Conservation (phyloP, 2,329 filamentous ascomycete species). For the Fusarium caatingaense region DNA sequence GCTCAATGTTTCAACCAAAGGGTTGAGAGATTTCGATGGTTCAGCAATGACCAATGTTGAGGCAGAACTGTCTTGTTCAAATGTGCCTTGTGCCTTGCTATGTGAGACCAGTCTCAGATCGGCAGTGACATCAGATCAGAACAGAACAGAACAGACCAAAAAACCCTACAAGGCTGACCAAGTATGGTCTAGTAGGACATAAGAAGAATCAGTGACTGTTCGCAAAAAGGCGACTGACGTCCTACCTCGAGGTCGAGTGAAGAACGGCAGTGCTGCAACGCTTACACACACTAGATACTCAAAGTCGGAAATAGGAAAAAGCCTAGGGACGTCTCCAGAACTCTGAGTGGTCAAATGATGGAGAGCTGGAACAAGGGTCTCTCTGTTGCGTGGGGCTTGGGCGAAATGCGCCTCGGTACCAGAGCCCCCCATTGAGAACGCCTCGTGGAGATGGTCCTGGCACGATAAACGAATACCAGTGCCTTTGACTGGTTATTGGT, state of each 20-base stretch:
- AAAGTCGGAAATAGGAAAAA: conserved; percentile 35
- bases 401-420: conserved; percentile 44
- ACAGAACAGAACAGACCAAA: conserved; percentile 1
- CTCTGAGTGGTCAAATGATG: conserved; percentile 36
- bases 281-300: conserved; percentile 13
- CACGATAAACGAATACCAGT: conserved; percentile 33
- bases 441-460: conserved; percentile 33
- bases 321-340: conserved; percentile 32
- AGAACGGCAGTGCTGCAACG: conserved; percentile 28
- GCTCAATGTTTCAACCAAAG: conserved; percentile 16
- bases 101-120: conserved; percentile 37
- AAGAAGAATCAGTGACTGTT: not conserved
- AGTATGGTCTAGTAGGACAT: conserved; percentile 1
- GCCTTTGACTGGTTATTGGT: not conserved
- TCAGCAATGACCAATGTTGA: conserved; percentile 10
- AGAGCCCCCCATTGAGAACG: conserved; percentile 44
- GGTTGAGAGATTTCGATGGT: conserved; percentile 11
- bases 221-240: conserved; percentile 3
- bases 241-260: conserved; percentile 28
- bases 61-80: conserved; percentile 9
- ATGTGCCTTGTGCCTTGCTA: conserved; percentile 31
- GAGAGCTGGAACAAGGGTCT: conserved; percentile 41
- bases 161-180: conserved; percentile 45
- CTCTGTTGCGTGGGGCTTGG: conserved; percentile 40
- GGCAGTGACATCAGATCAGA: conserved; percentile 38